Percentiles rank a stretch among this genome's conserved stretches.
These are phyloP conservation scores for Populus hybrid DNA, from an alignment of 441 rosid species.

Conservation along the genomic window DNA sequence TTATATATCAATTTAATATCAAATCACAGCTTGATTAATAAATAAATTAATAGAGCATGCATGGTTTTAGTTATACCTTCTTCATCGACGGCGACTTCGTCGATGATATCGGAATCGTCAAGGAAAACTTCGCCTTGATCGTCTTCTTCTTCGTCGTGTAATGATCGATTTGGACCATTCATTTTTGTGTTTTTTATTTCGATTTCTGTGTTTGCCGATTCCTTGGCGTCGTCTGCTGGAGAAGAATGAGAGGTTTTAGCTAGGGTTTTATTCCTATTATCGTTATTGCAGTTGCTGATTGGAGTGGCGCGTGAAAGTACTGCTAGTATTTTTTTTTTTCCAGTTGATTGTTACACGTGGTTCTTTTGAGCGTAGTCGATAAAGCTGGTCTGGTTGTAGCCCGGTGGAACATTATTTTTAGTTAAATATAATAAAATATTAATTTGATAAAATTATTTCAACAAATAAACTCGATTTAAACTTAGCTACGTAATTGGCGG, in stretches of 20 bases:
- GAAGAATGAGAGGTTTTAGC: not conserved
- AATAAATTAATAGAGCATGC: no score
- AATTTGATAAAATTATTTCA: not conserved
- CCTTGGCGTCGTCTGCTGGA: not conserved
- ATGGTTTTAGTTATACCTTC: conserved; percentile 42
- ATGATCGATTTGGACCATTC: conserved; percentile 19
- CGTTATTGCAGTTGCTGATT: not conserved
- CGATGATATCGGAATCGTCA: conserved; percentile 63
- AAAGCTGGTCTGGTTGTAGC: not conserved
- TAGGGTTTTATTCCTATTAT: not conserved
- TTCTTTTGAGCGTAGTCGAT: not conserved
- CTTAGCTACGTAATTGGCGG: not conserved
- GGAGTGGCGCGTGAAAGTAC: not conserved
- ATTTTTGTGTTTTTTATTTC: conserved; percentile 14
- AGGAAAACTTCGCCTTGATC: conserved; percentile 71
- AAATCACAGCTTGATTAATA: not conserved
- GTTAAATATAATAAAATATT: not conserved
- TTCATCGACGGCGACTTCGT: conserved; percentile 63
- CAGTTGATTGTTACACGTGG: not conserved
- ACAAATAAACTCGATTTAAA: no score
- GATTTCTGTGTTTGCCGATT: not conserved
- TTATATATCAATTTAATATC: not conserved
- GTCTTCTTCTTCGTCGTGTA: conserved; percentile 39
- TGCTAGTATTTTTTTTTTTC: not conserved
- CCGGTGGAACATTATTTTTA: not conserved